Evolutionary conservation across 345 rosid species (phyloP).

Genomic region (Corymbia maculata): DNA sequence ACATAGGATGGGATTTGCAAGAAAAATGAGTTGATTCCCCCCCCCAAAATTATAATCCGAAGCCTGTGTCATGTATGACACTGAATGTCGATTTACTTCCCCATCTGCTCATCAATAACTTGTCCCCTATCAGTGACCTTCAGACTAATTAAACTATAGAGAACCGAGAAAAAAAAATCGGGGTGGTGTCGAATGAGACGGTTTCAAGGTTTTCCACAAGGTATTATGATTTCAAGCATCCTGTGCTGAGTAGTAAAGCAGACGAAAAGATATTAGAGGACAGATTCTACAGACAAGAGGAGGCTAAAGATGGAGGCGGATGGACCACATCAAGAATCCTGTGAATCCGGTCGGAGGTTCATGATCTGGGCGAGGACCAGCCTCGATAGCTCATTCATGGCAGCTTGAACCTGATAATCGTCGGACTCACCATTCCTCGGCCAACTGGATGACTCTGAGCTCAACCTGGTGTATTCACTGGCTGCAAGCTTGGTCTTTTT

Average conservation of each 20-base stretch:
- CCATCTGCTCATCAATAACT: neutral
- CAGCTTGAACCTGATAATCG: constrained; percentile 67
- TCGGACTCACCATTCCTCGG: constrained; percentile 39
- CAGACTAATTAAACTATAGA: neutral
- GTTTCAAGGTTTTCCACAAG: neutral
- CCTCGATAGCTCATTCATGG: constrained; percentile 75
- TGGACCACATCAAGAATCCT: constrained; percentile 25
- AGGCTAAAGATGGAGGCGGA: neutral
- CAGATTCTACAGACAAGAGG: neutral
- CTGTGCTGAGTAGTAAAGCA: neutral
- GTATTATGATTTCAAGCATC: neutral
- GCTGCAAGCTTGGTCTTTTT: constrained; percentile 76
- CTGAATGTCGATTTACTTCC: neutral
- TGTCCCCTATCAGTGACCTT: neutral
- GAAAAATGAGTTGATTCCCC: neutral
- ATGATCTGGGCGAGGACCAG: constrained; percentile 69
- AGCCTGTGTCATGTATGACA: neutral
- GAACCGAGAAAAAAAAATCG: neutral
- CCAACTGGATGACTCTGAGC: constrained; percentile 46
- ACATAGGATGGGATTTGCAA: neutral
- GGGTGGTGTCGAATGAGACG: neutral
- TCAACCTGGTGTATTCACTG: constrained; percentile 49
- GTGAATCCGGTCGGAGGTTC: constrained; percentile 61
- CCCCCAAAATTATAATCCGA: neutral
- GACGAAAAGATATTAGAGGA: neutral